A percentile compares a stretch with the other conserved stretches of the same genome.
phyloP scores from a whole-genome alignment of 352 stramenopile species.

The Phytophthora capsici region DNA sequence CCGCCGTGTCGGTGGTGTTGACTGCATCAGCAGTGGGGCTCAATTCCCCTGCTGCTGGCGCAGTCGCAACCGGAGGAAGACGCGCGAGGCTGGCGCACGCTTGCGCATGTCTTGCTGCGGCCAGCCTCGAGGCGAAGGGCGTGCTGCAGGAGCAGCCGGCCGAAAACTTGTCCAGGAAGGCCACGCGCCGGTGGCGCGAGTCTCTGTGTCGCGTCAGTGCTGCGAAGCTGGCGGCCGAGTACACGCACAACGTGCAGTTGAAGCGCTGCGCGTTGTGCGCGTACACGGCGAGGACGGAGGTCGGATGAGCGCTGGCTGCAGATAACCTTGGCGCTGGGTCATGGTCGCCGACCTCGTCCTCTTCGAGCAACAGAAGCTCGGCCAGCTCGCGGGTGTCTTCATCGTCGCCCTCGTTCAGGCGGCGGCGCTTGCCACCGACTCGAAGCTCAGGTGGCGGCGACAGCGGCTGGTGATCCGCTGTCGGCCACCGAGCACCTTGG shows the following conservation, averaged over 20 bases:
- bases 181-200: neutral
- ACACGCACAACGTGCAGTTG: no score
- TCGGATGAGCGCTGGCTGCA: neutral
- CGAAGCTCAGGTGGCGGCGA: no score
- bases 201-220: neutral
- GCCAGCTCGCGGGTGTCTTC: neutral
- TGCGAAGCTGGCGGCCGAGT: no score
- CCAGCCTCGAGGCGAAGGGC: neutral
- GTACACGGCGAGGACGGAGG: no score
- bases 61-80: neutral
- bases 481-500: no score
- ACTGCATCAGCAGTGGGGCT: slow-evolving; percentile 1
- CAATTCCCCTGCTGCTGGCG: neutral
- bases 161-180: neutral
- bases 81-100: neutral
- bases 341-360: neutral
- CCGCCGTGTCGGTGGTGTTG: neutral
- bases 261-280: no score
- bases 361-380: neutral
- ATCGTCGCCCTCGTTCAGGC: no score
- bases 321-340: neutral
- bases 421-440: no score
- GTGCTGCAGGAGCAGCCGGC: neutral
- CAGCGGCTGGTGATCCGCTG: no score
- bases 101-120: neutral